Conservation (phyloP, 192 early-diverging fungal species). For the Podila clonocystis region DNA sequence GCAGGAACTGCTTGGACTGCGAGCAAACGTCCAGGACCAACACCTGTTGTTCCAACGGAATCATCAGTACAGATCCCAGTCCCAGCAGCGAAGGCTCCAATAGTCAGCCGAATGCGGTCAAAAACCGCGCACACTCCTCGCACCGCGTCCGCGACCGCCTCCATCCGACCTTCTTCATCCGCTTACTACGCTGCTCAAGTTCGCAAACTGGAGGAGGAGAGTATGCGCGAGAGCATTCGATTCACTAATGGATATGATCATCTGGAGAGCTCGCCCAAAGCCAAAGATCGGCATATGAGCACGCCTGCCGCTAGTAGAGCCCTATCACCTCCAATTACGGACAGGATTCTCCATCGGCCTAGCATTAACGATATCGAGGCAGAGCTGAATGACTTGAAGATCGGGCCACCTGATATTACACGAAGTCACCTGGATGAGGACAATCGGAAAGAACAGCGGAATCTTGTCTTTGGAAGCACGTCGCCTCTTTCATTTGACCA, state of each 20-base stretch:
- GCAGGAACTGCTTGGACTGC: constrained; percentile 45
- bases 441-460: constrained; percentile 22
- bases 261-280: constrained; percentile 7
- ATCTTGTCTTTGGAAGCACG: constrained; percentile 28
- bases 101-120: constrained; percentile 29
- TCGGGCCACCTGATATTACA: constrained; percentile 11
- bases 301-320: constrained; percentile 13
- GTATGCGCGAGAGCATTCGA: constrained; percentile 44
- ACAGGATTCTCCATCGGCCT: constrained; percentile 9
- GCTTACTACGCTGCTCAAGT: constrained; percentile 44
- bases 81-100: background rate
- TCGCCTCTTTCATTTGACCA: constrained; percentile 13
- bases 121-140: constrained; percentile 33
- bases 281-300: constrained; percentile 40
- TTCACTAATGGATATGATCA: constrained; percentile 36
- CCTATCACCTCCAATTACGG: background rate
- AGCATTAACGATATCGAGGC: constrained; percentile 21
- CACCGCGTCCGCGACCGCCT: constrained; percentile 23
- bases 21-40: constrained; percentile 37
- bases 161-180: constrained; percentile 35
- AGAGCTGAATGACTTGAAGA: constrained; percentile 10
- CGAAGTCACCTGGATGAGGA: constrained; percentile 8
- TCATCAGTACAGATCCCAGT: constrained; percentile 10
- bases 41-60: constrained; percentile 15
- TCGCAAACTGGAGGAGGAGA: constrained; percentile 42